Percentiles rank a stretch among this genome's conserved stretches.
These are phyloP conservation scores for Volutella citrinella DNA, from an alignment of 2,329 filamentous ascomycete genomes.

Conservation along the genomic window DNA sequence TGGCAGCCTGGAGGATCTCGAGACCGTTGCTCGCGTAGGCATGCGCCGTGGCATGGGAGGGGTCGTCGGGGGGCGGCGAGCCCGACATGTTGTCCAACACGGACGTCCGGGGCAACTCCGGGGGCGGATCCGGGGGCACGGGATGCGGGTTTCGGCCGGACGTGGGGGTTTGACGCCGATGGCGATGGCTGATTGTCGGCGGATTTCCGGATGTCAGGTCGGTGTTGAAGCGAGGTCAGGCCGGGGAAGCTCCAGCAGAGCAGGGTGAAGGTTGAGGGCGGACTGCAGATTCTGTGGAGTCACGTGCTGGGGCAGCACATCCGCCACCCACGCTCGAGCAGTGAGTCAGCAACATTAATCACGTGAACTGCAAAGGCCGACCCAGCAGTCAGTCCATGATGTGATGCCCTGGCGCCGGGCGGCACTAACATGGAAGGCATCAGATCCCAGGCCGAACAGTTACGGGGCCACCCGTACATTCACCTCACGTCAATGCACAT, in stretches of 20 bases:
- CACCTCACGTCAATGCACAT: too few relatives aligned
- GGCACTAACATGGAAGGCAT: too few relatives aligned
- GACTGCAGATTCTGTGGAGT: neutral
- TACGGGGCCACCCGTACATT: too few relatives aligned
- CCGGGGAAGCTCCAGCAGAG: slow-evolving; percentile 26
- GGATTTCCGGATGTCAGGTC: slow-evolving; percentile 37
- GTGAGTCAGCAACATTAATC: too few relatives aligned
- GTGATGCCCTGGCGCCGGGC: too few relatives aligned
- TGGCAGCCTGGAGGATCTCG: slow-evolving; percentile 44
- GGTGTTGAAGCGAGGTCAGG: slow-evolving; percentile 39
- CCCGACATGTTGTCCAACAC: slow-evolving; percentile 19
- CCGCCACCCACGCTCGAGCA: too few relatives aligned
- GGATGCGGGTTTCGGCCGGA: slow-evolving; percentile 13
- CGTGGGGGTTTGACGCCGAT: slow-evolving; percentile 15
- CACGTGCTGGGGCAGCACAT: too few relatives aligned
- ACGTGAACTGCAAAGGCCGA: too few relatives aligned
- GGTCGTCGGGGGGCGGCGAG: slow-evolving; percentile 23
- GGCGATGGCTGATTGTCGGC: slow-evolving; percentile 43
- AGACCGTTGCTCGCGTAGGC: slow-evolving; percentile 45
- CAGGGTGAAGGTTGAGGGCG: slow-evolving; percentile 9
- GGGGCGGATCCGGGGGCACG: slow-evolving; percentile 17
- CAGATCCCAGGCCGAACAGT: too few relatives aligned
- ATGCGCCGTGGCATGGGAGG: slow-evolving; percentile 34
- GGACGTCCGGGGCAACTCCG: neutral
- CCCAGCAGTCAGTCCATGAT: too few relatives aligned